Conservation (phyloP, 495 filamentous ascomycete species). For the Penicillium pulvis region DNA sequence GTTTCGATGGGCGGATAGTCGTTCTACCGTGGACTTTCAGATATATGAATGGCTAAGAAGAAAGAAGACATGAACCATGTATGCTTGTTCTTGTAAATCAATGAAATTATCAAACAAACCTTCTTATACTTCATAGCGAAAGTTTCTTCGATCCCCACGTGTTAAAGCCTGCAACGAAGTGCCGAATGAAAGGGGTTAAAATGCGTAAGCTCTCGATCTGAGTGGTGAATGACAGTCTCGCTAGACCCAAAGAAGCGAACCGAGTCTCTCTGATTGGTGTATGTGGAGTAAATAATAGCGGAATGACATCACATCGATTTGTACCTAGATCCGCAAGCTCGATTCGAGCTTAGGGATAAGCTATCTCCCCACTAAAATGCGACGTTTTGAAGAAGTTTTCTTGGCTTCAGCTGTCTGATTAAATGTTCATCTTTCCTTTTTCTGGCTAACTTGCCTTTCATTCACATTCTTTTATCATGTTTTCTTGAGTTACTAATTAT, state of each 20-base stretch:
- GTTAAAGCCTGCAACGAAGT: background rate
- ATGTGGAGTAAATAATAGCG: background rate
- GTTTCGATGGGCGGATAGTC: background rate
- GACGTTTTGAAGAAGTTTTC: background rate
- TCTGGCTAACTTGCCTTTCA: background rate
- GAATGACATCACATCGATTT: conserved; percentile 5
- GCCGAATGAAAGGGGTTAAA: background rate
- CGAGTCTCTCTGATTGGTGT: conserved; percentile 5
- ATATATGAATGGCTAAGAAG: no score
- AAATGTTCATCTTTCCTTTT: background rate
- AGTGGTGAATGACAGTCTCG: background rate
- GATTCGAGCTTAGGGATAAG: conserved; percentile 11
- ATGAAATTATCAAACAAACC: background rate
- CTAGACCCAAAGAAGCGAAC: conserved; percentile 2
- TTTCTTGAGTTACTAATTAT: background rate
- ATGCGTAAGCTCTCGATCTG: conserved; percentile 5
- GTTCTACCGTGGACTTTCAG: no score
- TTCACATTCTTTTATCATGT: background rate
- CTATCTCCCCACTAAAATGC: background rate
- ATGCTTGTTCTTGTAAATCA: no score
- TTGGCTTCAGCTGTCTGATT: background rate
- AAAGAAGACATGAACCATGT: no score
- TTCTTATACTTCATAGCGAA: background rate
- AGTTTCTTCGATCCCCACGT: background rate
- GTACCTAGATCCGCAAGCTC: conserved; percentile 2